Conservation (phyloP, 352 stramenopile species). For the Globisporangium nunn region DNA sequence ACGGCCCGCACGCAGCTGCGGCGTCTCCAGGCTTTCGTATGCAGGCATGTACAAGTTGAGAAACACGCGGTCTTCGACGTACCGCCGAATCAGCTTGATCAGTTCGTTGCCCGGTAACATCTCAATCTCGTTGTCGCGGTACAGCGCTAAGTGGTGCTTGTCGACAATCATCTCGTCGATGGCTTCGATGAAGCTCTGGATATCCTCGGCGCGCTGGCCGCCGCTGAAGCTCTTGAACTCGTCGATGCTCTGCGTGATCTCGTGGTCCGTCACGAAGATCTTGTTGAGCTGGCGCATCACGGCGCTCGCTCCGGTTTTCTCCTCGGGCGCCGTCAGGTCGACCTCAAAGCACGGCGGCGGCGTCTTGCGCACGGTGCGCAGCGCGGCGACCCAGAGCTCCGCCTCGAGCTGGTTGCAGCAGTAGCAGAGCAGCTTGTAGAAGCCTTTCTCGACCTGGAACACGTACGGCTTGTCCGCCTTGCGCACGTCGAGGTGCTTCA, state of each 20-base stretch:
- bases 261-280: conserved; percentile 66
- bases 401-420: conserved; percentile 73
- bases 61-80: conserved; percentile 81
- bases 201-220: conserved; percentile 37
- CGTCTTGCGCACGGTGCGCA: conserved; percentile 40
- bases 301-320: conserved; percentile 40
- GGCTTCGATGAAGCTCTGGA: conserved; percentile 54
- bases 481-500: conserved; percentile 75
- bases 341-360: conserved; percentile 52
- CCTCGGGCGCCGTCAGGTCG: conserved; percentile 48
- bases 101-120: conserved; percentile 68
- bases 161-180: conserved; percentile 71
- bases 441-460: conserved; percentile 82
- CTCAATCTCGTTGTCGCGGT: conserved; percentile 52
- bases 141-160: conserved; percentile 49
- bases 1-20: conserved; percentile 26
- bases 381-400: conserved; percentile 70
- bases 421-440: conserved; percentile 76
- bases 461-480: conserved; percentile 60
- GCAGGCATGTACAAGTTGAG: conserved; percentile 40
- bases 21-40: conserved; percentile 52
- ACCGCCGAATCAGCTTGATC: conserved; percentile 60
- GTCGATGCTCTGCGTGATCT: conserved; percentile 39
- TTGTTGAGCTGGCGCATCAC: conserved; percentile 71
- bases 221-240: conserved; percentile 45